Conservation (phyloP, 768 basidiomycete genomes). For the Hericium coralloides region DNA sequence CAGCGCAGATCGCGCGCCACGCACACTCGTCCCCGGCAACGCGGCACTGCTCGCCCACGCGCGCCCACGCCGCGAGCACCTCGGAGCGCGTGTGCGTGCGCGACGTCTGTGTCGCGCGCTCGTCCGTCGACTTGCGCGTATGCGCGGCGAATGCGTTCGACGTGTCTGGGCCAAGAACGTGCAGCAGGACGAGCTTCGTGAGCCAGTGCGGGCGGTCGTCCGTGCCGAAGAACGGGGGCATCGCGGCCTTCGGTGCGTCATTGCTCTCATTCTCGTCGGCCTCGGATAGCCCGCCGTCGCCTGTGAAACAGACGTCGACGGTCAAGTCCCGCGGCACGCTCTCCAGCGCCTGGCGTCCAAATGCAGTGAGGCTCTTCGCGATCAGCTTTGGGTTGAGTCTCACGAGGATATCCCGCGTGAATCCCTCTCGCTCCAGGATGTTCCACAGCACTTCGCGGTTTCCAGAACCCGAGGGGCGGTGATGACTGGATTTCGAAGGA, state of each 20-base stretch:
- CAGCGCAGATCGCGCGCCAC: constrained; percentile 66
- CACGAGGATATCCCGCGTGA: constrained; percentile 59
- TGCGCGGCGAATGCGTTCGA: constrained; percentile 22
- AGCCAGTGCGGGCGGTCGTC: constrained; percentile 76
- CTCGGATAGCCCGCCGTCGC: constrained; percentile 2
- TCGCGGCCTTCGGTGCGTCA: neutral
- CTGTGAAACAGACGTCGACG: constrained; percentile 24
- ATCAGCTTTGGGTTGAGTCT: constrained; percentile 52
- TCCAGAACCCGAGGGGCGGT: constrained; percentile 10
- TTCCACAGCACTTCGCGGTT: constrained; percentile 32
- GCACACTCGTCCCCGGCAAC: constrained; percentile 70
- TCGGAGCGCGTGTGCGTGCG: constrained; percentile 67
- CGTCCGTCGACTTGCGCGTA: constrained; percentile 24
- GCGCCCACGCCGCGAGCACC: constrained; percentile 63
- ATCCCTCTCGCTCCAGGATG: constrained; percentile 51
- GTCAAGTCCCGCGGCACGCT: constrained; percentile 45
- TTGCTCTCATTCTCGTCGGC: neutral
- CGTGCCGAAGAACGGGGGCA: constrained; percentile 48
- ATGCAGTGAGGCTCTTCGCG: constrained; percentile 53
- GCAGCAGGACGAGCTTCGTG: constrained; percentile 61
- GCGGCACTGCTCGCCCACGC: constrained; percentile 65
- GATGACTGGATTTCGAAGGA: constrained; percentile 6
- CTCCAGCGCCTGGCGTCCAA: constrained; percentile 43
- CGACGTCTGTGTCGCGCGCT: constrained; percentile 27
- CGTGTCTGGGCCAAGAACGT: constrained; percentile 58